Base-by-base conservation (phyloP, 2,329 filamentous ascomycete genomes). In the Aspergillus caelatus region DNA sequence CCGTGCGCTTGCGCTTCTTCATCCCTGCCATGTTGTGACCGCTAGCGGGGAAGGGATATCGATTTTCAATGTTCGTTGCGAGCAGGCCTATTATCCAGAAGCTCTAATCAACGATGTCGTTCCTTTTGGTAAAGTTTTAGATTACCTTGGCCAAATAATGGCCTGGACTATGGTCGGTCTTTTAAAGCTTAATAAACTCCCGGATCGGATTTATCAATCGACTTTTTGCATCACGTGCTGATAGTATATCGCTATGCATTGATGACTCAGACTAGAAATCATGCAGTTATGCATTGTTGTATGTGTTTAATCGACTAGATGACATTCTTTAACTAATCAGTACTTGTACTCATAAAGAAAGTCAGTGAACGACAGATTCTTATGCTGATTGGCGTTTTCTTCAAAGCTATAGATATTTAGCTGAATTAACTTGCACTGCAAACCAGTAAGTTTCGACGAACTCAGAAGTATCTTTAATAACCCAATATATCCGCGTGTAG, bases 381-480 rank as follows among this genome's bases (percentile, higher is more conserved):
- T 26, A 26, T 53, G 1, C 70, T 78, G 4, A 75, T 65, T 0
- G 74, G 73, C 0, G 72, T 72, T 64, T 79, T 69, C 21, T 72
- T 62, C 0, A 71, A 67, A 0, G 65, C 58, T 11, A 78, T 67
- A 79, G 4, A 70, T 2, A 26, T 81, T 81, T 0, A 79, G 73
- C 65, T 79, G 79, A 6, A 82, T 69, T 0, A 78, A 81, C 0
- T 78, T 79, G 77, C 77, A 82, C 12, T 72, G 70, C 52, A 82
- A 60, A 3, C 34, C 21, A 10, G 62, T 43, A 58, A 81, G 81
- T 59, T 79, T 76, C 0, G 75, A 72, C 39, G 77, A 72, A 58
- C 65, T 62, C 3, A 82, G 70, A 48, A 81, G 60, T 6, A 68
- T 23, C 66, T 82, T 82, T 79, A 23, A 82, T 76, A 0, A 79